Conservation (phyloP, 2,329 filamentous ascomycete genomes). For the Plectosphaerella plurivora region DNA sequence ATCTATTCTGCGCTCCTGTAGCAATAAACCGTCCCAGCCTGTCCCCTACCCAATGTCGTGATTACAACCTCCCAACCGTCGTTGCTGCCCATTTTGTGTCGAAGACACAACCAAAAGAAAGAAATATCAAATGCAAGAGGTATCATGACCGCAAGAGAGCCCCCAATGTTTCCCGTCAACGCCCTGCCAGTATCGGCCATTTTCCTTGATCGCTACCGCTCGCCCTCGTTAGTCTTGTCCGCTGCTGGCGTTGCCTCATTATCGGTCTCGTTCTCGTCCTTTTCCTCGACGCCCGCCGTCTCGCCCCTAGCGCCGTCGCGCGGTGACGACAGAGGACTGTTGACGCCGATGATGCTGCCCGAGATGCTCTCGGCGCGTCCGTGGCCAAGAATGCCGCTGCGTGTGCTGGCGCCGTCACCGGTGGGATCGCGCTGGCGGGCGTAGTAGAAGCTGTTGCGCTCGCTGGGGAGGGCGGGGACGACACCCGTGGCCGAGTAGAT, state of each 20-base stretch:
- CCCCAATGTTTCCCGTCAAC: neutral
- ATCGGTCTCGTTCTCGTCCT: constrained; percentile 14
- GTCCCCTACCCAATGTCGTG: too few species aligned
- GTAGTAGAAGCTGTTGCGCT: constrained; percentile 78
- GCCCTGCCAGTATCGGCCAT: neutral
- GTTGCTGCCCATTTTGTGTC: too few species aligned
- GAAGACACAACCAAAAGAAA: neutral
- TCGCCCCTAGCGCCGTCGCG: constrained; percentile 34
- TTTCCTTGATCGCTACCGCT: neutral
- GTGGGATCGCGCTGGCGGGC: constrained; percentile 40
- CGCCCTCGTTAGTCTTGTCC: neutral
- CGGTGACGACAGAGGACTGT: constrained; percentile 60
- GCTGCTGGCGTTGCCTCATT: neutral
- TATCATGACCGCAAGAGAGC: neutral
- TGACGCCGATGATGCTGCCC: constrained; percentile 63
- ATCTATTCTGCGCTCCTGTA: too few species aligned
- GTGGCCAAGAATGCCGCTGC: constrained; percentile 74
- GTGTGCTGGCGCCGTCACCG: constrained; percentile 70
- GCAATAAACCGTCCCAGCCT: too few species aligned
- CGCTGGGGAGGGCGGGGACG: constrained; percentile 62
- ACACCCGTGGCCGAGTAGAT: constrained; percentile 75
- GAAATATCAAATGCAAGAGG: neutral
- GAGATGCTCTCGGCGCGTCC: constrained; percentile 76
- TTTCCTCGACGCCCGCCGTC: constrained; percentile 23
- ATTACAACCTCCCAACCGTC: too few species aligned